Evolutionary conservation across 2,329 filamentous ascomycete genomes (phyloP).

Genomic region (Botrytis byssoidea): DNA sequence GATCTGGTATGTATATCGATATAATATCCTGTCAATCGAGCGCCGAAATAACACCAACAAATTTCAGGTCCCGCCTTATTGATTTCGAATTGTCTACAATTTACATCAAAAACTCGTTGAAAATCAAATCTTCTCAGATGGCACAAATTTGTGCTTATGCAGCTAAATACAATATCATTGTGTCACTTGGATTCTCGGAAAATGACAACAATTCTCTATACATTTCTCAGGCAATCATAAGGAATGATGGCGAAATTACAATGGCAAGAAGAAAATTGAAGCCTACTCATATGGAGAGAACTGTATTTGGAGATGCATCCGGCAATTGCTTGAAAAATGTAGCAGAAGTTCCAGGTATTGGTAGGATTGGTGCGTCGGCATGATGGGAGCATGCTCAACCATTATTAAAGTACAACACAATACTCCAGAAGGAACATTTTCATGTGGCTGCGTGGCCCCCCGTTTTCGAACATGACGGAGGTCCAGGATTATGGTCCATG

Average conservation of each 20-base stretch:
- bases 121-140: slow-evolving; percentile 45
- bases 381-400: slow-evolving; percentile 54
- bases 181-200: slow-evolving; percentile 49
- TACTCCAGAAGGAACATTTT: slow-evolving; percentile 50
- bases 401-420: slow-evolving; percentile 51
- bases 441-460: slow-evolving; percentile 56
- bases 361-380: slow-evolving; percentile 52
- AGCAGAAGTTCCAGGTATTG: slow-evolving; percentile 47
- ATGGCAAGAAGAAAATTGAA: slow-evolving; percentile 48
- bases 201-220: slow-evolving; percentile 46
- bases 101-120: slow-evolving; percentile 36
- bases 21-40: background rate
- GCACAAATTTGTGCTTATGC: slow-evolving; percentile 45
- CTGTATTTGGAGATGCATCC: slow-evolving; percentile 54
- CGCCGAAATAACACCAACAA: background rate
- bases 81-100: background rate
- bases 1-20: slow-evolving; percentile 3
- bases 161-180: slow-evolving; percentile 46
- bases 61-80: background rate
- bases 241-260: slow-evolving; percentile 43
- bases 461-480: slow-evolving; percentile 50
- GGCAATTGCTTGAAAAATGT: slow-evolving; percentile 55
- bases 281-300: slow-evolving; percentile 45
- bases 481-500: slow-evolving; percentile 28
- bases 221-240: slow-evolving; percentile 52